phyloP scores from a whole-genome alignment of 139 green algal species.

The Ulvella scutata region DNA sequence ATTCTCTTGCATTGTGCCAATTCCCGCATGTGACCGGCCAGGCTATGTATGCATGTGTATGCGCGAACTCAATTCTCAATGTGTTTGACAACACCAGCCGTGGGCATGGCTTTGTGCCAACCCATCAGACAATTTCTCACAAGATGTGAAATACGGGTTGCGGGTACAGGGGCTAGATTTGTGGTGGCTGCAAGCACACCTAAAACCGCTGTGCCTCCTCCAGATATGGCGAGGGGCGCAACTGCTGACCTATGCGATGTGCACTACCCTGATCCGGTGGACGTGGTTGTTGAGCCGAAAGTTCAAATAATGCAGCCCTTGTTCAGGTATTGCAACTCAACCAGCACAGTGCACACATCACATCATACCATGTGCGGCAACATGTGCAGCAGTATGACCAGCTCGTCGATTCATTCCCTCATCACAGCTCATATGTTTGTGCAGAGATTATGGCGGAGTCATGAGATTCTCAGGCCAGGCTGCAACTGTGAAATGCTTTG shows the following conservation, averaged over 20 bases:
- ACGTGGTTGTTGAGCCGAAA: constrained; percentile 23
- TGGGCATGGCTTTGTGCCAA: no score
- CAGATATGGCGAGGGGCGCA: constrained; percentile 43
- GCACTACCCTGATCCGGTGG: constrained; percentile 39
- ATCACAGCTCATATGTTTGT: neutral
- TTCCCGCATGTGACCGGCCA: no score
- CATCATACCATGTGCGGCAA: neutral
- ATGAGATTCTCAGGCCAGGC: constrained; percentile 44
- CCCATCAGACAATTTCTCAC: no score
- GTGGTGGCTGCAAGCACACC: neutral
- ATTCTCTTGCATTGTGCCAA: no score
- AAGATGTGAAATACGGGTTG: neutral
- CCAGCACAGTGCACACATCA: neutral
- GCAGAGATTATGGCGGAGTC: constrained; percentile 56
- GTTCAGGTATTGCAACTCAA: constrained; percentile 15
- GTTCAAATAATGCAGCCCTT: constrained; percentile 29
- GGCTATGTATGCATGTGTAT: no score
- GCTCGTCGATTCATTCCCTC: neutral
- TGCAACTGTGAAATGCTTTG: constrained; percentile 73
- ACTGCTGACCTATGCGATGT: constrained; percentile 78
- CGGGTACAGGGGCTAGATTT: neutral
- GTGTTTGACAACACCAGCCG: no score
- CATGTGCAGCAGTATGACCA: neutral
- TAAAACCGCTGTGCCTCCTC: constrained; percentile 29
- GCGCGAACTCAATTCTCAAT: no score